Evolutionary conservation across 257 asterid genomes (phyloP), one percentile per base, ranked within the genome.

Genomic region (Datura wrightii): DNA sequence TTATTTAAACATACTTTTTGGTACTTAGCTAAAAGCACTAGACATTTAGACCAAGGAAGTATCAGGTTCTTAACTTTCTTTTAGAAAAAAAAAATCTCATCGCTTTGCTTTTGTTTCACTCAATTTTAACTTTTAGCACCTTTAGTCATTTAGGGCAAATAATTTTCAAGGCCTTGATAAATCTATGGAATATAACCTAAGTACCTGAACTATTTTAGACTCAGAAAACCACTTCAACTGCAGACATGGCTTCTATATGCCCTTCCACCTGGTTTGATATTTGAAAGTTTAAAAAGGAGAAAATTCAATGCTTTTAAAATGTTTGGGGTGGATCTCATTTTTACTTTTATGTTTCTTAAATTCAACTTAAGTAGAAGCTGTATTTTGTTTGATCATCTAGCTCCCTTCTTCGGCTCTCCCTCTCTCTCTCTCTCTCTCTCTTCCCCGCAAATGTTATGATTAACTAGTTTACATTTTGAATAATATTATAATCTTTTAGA

Each of bases 381-480:
- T 74, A 19, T 11, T 69, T 74, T 48, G 42, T 74, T 48, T 74
- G 80, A 74, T 74, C 80, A 19, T 74, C 80, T 74, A 24, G 80
- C 60, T 46, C 39, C 42, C 7, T 6, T 46, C 42, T 72, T 46
- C 41, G 37, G 15, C 41, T 6, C 52, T 16, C 72, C 4, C 44
- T 69, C 50, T 71, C 37, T 63, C 16, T 10, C 60, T 37, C 74
- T 7, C 36, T 62, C 14, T 10, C 60, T 37, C 74, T 7, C 13
- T 66, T 19, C 19, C 80, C 42, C 48, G 13, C 60, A 74, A 50
- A 74, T 74, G 78, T 74, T 74, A 19, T 74, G 19, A 74, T 72
- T 36, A 19, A 19, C 80, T 46, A 46, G 11, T 48, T 59, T 48
- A 24, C 39, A 46, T 48, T 74, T 74, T n/a, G 19, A 74, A 74